Evolutionary conservation across 1,139 yeast genomes (phyloP).

Genomic region (Candida glucosophila): DNA sequence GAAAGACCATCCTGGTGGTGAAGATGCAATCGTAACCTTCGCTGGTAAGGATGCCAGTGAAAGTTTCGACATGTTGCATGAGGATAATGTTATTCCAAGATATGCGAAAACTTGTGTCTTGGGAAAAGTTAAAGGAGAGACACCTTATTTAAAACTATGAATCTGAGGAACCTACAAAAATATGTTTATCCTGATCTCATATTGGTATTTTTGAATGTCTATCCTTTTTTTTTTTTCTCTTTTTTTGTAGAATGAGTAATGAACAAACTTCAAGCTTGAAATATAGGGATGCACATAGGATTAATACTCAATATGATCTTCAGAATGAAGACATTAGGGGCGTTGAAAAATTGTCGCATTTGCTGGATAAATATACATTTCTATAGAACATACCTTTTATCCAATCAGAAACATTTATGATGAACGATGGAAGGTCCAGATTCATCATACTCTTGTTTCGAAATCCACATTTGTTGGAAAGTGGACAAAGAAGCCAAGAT

Average conservation of each 20-base stretch:
- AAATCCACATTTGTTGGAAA: conserved; percentile 99
- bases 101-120: conserved; percentile 40
- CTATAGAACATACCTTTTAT: too few species aligned
- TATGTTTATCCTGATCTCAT: conserved; percentile 2
- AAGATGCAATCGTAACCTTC: conserved; percentile 56
- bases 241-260: too few species aligned
- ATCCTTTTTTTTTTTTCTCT: too few species aligned
- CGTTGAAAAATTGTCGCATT: too few species aligned
- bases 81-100: conserved; percentile 42
- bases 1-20: conserved; percentile 86
- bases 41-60: conserved; percentile 93
- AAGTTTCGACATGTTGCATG: conserved; percentile 59
- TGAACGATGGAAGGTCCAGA: conserved; percentile 99
- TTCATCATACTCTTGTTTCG: conserved; percentile 99
- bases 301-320: too few species aligned
- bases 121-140: conserved; percentile 41
- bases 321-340: too few species aligned
- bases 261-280: too few species aligned
- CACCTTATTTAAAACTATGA: conserved; percentile 24
- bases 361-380: too few species aligned
- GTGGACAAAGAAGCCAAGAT: conserved; percentile 97
- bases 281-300: too few species aligned
- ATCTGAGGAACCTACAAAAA: conserved; percentile 1
- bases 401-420: conserved; percentile 96
- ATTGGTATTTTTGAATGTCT: too few species aligned